Percentiles rank a stretch among this genome's conserved stretches.
phyloP scores from a whole-genome alignment of 257 asterid genomes.

The Solanum ossicruentum region DNA sequence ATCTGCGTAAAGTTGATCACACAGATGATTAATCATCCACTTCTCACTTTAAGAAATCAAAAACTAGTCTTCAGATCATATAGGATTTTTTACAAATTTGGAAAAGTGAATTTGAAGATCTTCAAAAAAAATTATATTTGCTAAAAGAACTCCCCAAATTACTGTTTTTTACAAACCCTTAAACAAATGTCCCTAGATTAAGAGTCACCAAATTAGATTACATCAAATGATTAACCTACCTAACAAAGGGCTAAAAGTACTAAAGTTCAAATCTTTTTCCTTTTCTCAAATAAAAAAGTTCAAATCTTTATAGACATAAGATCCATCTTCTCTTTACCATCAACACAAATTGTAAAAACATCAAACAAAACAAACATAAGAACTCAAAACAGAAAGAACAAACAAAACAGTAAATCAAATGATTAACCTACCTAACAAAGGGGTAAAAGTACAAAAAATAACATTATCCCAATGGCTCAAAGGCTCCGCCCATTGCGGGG shows the following conservation, averaged over 20 bases:
- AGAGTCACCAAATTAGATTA: background rate
- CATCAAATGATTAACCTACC: background rate
- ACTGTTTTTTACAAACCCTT: background rate
- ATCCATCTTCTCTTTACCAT: background rate
- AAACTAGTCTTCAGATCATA: background rate
- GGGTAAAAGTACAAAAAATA: too few relatives aligned
- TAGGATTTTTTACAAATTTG: background rate
- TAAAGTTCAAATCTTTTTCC: background rate
- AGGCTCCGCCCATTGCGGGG: too few relatives aligned
- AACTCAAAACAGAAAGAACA: too few relatives aligned
- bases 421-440: too few relatives aligned
- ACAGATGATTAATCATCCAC: too few relatives aligned
- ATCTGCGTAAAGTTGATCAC: too few relatives aligned
- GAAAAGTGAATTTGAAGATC: background rate
- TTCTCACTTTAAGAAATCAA: background rate
- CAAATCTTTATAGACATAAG: background rate
- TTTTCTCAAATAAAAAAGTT: background rate
- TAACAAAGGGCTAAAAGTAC: background rate
- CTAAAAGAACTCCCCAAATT: background rate
- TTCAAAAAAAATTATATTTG: background rate
- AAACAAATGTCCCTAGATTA: background rate
- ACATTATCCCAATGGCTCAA: too few relatives aligned
- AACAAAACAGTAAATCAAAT: too few relatives aligned
- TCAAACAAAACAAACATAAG: too few relatives aligned
- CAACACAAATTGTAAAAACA: background rate